A percentile compares a stretch with the other conserved stretches of the same genome.
phyloP scores from a whole-genome alignment of 2,329 filamentous ascomycete species.

The Clathrospora elynae region DNA sequence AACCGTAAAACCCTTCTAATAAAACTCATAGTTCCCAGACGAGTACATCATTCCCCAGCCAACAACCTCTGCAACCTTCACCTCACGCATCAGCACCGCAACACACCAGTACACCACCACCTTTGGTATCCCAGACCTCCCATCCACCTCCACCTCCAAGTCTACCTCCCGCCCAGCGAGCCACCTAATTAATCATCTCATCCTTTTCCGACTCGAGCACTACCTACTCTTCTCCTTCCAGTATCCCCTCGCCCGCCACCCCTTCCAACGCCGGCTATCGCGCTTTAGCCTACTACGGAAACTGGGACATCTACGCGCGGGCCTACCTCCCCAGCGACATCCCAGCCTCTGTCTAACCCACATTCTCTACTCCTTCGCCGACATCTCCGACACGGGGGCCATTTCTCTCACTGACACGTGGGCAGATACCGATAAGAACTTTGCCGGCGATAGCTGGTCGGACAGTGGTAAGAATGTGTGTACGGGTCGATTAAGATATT shows the following conservation, averaged over 20 bases:
- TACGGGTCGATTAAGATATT: constrained; percentile 81
- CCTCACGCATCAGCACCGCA: too few species aligned
- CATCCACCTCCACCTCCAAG: background rate
- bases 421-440: constrained; percentile 62
- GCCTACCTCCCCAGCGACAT: constrained; percentile 86
- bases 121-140: background rate
- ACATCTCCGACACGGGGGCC: constrained; percentile 83
- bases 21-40: too few species aligned
- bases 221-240: background rate
- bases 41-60: too few species aligned
- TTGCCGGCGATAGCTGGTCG: constrained; percentile 64
- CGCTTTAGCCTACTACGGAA: constrained; percentile 70
- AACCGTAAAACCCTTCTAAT: too few species aligned
- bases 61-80: too few species aligned
- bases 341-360: constrained; percentile 83
- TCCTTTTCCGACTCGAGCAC: background rate
- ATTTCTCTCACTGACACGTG: constrained; percentile 49
- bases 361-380: constrained; percentile 88
- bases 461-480: constrained; percentile 70
- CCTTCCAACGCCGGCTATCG: constrained; percentile 18
- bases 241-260: background rate
- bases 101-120: background rate
- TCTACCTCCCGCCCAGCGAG: too few species aligned
- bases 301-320: constrained; percentile 85
- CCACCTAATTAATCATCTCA: too few species aligned